These are phyloP conservation scores for Otatea glauca DNA, from an alignment of 176 grass and related monocot genomes.

Conservation along the genomic window DNA sequence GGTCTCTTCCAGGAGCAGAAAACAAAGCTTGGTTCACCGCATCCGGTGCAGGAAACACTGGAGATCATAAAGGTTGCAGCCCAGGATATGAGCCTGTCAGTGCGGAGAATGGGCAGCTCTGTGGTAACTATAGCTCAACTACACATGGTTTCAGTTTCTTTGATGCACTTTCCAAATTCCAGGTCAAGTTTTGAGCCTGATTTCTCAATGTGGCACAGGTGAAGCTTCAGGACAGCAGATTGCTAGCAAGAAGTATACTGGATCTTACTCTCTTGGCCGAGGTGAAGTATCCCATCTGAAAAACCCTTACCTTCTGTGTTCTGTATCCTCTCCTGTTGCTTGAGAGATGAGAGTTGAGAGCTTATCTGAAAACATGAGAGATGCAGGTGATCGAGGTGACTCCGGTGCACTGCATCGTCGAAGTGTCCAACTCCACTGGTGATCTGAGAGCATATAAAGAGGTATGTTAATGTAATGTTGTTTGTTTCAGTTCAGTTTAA, in stretches of 20 bases:
- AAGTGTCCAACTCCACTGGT: slow-evolving; percentile 66
- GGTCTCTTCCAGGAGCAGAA: slow-evolving; percentile 83
- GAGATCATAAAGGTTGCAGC: slow-evolving; percentile 67
- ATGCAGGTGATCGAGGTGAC: slow-evolving; percentile 71
- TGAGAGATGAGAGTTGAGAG: not conserved
- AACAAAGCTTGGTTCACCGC: slow-evolving; percentile 61
- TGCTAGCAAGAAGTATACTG: slow-evolving; percentile 56
- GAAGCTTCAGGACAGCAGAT: slow-evolving; percentile 55
- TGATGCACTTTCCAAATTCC: not conserved
- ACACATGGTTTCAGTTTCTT: not conserved
- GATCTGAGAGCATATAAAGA: slow-evolving; percentile 68
- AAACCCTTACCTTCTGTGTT: not conserved
- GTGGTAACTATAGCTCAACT: slow-evolving; percentile 36
- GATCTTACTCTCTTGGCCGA: slow-evolving; percentile 59
- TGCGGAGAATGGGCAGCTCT: slow-evolving; percentile 56
- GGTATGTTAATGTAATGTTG: slow-evolving; percentile 35
- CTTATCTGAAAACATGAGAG: not conserved
- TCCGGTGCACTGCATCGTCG: slow-evolving; percentile 50
- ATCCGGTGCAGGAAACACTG: slow-evolving; percentile 67
- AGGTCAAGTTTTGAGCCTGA: not conserved
- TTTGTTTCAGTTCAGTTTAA: slow-evolving; percentile 12
- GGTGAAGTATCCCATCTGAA: slow-evolving; percentile 35
- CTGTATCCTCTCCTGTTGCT: not conserved
- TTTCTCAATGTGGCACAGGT: slow-evolving; percentile 56
- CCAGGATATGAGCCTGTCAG: slow-evolving; percentile 48